Conservation (phyloP, 2,329 filamentous ascomycete species). For the Pseudopithomyces chartarum region DNA sequence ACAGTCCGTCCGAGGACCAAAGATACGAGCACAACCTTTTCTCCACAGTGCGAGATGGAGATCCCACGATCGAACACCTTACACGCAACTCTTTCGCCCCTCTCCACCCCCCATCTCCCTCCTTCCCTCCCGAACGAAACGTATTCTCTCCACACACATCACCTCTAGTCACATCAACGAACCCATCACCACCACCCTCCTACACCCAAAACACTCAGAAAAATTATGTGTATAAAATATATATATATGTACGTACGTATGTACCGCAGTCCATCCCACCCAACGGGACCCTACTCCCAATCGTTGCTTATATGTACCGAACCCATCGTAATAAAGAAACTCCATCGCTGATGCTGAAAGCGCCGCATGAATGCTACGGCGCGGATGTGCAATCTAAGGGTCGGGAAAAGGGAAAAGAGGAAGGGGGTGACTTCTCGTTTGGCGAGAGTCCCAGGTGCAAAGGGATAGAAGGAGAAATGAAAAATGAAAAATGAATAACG, state of each 20-base stretch:
- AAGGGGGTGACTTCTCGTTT: neutral
- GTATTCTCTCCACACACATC: too few species aligned
- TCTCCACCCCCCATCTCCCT: too few species aligned
- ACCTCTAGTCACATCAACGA: too few species aligned
- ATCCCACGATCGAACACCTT: too few species aligned
- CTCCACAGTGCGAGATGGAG: too few species aligned
- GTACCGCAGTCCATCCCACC: neutral
- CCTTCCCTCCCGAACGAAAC: too few species aligned
- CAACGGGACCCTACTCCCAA: constrained; percentile 11
- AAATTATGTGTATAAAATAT: too few species aligned
- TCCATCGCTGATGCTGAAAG: constrained; percentile 41
- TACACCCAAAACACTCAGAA: too few species aligned
- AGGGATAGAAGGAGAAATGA: constrained; percentile 6
- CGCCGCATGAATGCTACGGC: constrained; percentile 5
- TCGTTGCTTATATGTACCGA: constrained; percentile 16
- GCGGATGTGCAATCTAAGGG: constrained; percentile 13
- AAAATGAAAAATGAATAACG: constrained; percentile 9
- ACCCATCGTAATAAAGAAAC: constrained; percentile 14
- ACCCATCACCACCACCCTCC: too few species aligned
- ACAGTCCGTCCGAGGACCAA: too few species aligned
- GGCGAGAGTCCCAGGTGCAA: neutral
- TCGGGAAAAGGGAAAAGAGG: constrained; percentile 15
- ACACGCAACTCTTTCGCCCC: too few species aligned
- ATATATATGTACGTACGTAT: neutral
- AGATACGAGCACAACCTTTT: too few species aligned